Evolutionary conservation across 1,139 yeast genomes (phyloP).

Genomic region (Yamadazyma diddensiae): DNA sequence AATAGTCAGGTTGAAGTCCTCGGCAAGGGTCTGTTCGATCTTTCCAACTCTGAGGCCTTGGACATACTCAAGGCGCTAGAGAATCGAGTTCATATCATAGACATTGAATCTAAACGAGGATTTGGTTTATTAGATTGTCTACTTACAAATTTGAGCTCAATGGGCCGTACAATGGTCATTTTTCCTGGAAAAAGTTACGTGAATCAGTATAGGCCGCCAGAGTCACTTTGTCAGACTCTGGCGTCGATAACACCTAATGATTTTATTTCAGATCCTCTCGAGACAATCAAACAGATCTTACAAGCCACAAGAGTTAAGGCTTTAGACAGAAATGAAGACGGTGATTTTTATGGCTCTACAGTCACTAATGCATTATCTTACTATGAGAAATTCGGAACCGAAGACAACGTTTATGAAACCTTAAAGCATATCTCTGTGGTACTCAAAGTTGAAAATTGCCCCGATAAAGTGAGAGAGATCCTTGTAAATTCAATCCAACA

Average conservation of each 20-base stretch:
- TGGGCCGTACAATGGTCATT: conserved; percentile 31
- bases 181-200: conserved; percentile 15
- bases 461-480: conserved; percentile 6
- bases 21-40: neutral
- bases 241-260: no score
- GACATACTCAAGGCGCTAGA: conserved; percentile 6
- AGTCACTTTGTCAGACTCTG: no score
- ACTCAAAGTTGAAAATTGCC: conserved; percentile 7
- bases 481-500: conserved; percentile 5
- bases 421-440: conserved; percentile 5
- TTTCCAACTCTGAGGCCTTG: conserved; percentile 3
- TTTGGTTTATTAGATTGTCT: conserved; percentile 9
- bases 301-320: conserved; percentile 31
- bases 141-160: conserved; percentile 21
- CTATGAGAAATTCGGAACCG: conserved; percentile 6
- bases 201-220: conserved; percentile 2
- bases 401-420: neutral
- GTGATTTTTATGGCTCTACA: conserved; percentile 12
- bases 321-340: conserved; percentile 27
- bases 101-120: conserved; percentile 8
- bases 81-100: conserved; percentile 11
- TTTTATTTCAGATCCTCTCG: conserved; percentile 7
- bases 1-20: conserved; percentile 1
- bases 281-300: conserved; percentile 17
- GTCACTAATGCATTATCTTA: conserved; percentile 7